Base-by-base conservation (phyloP, 805 yeast genomes). In the Vanderwaltozyma yarrowii region DNA sequence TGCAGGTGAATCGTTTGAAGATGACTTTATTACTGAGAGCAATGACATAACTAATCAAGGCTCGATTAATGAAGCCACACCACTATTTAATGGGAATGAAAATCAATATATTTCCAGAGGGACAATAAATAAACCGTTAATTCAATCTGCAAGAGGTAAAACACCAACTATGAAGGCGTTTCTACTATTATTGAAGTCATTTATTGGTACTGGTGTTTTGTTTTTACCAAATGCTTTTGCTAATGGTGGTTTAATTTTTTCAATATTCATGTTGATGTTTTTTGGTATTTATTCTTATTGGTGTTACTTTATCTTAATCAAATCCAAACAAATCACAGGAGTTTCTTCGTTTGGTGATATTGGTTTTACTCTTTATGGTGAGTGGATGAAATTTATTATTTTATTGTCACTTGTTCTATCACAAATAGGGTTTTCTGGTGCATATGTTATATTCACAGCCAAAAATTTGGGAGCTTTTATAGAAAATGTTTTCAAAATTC, bases 291-390 rank as follows among this genome's bases (percentile, higher is more conserved):
- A 82, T 42, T 82, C 92, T 0, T 82, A 68, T 51, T 83, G 87
- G 80, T 83, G 94, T 54, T 83, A 83, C 56, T 69, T 74, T 47
- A 74, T 79, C 18, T 61, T 83, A 36, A 73, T 79, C 6, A 63
- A 64, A 38, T 60, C 86, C 14, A 82, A 82, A 46, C 64, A 61
- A 15, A 67, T 71, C 4, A 71, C 82, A 0, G 69, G 68, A 7
- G 86, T 81, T 1, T 67, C 83, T 0, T 76, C 88, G n/a, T 83
- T 83, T 60, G 85, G 84, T 47, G 92, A 82, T 41, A 78, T 82
- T 36, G 94, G 92, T 3, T 48, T 58, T 19, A 69, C 61, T 32
- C 60, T 80, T 19, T 82, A 76, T 55, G 92, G 92, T 2, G 56
- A 57, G 2, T 72, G 78, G 71, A 65, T 83, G 66, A 84, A 77